Conservation (phyloP, 2,329 filamentous ascomycete species). For the Clonostachys solani region DNA sequence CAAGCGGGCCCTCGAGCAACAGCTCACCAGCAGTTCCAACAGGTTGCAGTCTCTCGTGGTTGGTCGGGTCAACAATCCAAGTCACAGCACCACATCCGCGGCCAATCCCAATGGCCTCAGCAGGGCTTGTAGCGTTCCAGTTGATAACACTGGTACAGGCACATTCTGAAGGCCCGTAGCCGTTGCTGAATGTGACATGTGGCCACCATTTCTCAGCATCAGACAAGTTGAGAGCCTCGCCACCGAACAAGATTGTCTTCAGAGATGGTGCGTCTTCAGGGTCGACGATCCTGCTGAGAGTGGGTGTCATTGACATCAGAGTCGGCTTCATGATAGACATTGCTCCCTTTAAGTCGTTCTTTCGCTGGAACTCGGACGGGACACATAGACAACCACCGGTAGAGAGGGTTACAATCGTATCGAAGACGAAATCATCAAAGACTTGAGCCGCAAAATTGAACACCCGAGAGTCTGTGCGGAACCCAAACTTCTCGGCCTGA, state of each 20-base stretch:
- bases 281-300: constrained; percentile 7
- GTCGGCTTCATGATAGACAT: constrained; percentile 26
- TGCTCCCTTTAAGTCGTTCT: constrained; percentile 32
- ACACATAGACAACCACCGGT: constrained; percentile 44
- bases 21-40: constrained; percentile 30
- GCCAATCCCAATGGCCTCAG: constrained; percentile 3
- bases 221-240: constrained; percentile 4
- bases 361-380: constrained; percentile 45
- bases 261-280: constrained; percentile 6
- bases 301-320: constrained; percentile 16
- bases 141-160: constrained; percentile 13
- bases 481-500: constrained; percentile 11
- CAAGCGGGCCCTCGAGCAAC: constrained; percentile 42
- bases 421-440: constrained; percentile 11
- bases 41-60: constrained; percentile 12
- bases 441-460: constrained; percentile 12
- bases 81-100: constrained; percentile 1
- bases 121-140: not conserved
- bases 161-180: constrained; percentile 34
- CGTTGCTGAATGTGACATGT: constrained; percentile 20
- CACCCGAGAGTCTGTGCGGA: constrained; percentile 10
- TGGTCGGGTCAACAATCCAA: constrained; percentile 32
- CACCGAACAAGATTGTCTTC: constrained; percentile 6
- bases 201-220: constrained; percentile 4
- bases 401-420: constrained; percentile 7